Conservation (phyloP, 108 stramenopile genomes). For the Pseudonitzschia multiseries region DNA sequence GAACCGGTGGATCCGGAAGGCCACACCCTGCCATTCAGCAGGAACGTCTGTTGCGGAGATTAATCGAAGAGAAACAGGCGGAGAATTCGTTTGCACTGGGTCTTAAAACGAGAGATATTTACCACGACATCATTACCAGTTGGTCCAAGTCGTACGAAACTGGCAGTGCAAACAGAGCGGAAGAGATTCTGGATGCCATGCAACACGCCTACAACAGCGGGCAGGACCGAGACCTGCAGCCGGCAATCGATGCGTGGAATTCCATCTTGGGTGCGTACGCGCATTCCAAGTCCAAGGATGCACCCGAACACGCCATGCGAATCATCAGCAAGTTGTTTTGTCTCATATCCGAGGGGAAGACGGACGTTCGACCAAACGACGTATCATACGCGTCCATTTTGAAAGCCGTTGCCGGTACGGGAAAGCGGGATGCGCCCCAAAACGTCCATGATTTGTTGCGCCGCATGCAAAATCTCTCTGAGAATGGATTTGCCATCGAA, state of each 20-base stretch:
- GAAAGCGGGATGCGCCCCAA: constrained; percentile 11
- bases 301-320: constrained; percentile 18
- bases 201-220: constrained; percentile 14
- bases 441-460: constrained; percentile 11
- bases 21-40: constrained; percentile 8
- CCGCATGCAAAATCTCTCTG: constrained; percentile 29
- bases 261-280: constrained; percentile 20
- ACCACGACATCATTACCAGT: constrained; percentile 21
- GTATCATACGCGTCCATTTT: constrained; percentile 20
- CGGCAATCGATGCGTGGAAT: constrained; percentile 29
- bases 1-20: neutral
- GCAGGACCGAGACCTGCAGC: constrained; percentile 22
- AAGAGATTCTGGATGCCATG: constrained; percentile 35
- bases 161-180: constrained; percentile 23
- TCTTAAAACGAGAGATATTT: constrained; percentile 22
- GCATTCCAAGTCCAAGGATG: constrained; percentile 13
- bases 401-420: constrained; percentile 17
- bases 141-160: constrained; percentile 31
- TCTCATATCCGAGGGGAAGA: constrained; percentile 13
- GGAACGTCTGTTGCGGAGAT: constrained; percentile 20
- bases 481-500: constrained; percentile 24
- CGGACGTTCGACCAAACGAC: constrained; percentile 17
- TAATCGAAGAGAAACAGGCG: constrained; percentile 25
- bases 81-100: constrained; percentile 3
- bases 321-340: constrained; percentile 20